Conservation (phyloP, 2,329 filamentous ascomycete genomes). For the Harringtonia lauricola region DNA sequence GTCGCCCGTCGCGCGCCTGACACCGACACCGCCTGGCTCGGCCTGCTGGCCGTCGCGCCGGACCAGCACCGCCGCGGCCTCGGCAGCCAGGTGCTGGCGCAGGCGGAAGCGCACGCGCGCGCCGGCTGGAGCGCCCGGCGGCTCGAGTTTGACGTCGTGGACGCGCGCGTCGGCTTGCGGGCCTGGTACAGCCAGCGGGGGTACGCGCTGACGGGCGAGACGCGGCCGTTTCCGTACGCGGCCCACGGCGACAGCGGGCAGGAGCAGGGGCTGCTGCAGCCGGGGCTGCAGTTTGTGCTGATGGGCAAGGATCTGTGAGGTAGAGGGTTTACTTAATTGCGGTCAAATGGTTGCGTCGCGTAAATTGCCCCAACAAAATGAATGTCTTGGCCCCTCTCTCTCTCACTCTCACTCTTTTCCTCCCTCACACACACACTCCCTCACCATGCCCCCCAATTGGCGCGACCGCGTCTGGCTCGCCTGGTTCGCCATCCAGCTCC, state of each 20-base stretch:
- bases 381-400: no score
- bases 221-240: neutral
- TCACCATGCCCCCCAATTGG: neutral
- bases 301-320: no score
- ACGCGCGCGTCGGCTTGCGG: neutral
- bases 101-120: neutral
- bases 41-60: neutral
- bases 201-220: neutral
- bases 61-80: neutral
- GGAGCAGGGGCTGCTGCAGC: neutral
- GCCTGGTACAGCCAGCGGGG: neutral
- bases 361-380: no score
- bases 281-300: no score
- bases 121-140: neutral
- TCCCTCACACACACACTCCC: neutral
- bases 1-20: neutral
- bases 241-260: neutral
- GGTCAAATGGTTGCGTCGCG: neutral
- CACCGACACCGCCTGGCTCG: neutral
- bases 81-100: neutral
- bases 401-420: neutral
- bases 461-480: conserved; percentile 20
- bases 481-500: conserved; percentile 21
- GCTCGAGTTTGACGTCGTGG: neutral
- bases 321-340: no score